phyloP scores from a whole-genome alignment of 2,329 filamentous ascomycete species.

The Neonectria punicea region DNA sequence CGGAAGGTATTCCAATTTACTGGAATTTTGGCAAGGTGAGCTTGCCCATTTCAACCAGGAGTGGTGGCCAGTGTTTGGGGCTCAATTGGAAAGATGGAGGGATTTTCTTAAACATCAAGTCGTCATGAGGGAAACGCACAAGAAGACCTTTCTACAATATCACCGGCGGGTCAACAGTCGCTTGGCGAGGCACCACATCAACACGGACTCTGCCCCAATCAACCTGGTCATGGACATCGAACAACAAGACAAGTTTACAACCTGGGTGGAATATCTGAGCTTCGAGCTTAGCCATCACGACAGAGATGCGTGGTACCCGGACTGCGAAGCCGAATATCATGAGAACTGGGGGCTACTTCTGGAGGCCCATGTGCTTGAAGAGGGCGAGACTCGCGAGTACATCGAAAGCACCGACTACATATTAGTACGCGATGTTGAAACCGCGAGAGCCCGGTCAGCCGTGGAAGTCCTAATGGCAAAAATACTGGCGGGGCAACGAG shows the following conservation, averaged over 20 bases:
- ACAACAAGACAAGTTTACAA: slow-evolving; percentile 1
- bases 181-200: neutral
- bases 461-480: slow-evolving; percentile 31
- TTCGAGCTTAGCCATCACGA: slow-evolving; percentile 39
- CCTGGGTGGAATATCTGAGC: slow-evolving; percentile 45
- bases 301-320: slow-evolving; percentile 30
- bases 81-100: slow-evolving; percentile 33
- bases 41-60: slow-evolving; percentile 1
- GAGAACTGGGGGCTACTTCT: slow-evolving; percentile 30
- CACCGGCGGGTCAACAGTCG: neutral
- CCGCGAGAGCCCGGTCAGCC: slow-evolving; percentile 13
- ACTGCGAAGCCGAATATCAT: slow-evolving; percentile 25
- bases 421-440: slow-evolving; percentile 4
- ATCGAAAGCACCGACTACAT: slow-evolving; percentile 20
- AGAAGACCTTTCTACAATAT: slow-evolving; percentile 20
- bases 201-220: neutral
- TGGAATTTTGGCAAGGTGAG: slow-evolving; percentile 33
- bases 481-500: slow-evolving; percentile 33
- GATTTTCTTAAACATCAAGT: slow-evolving; percentile 33
- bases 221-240: neutral
- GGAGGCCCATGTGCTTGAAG: slow-evolving; percentile 16
- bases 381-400: slow-evolving; percentile 15
- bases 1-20: slow-evolving; percentile 14
- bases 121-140: slow-evolving; percentile 31
- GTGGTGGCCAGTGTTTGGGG: slow-evolving; percentile 32